Evolutionary conservation across 352 stramenopile genomes (phyloP).

Genomic region (Halophytophthora batemanensis): DNA sequence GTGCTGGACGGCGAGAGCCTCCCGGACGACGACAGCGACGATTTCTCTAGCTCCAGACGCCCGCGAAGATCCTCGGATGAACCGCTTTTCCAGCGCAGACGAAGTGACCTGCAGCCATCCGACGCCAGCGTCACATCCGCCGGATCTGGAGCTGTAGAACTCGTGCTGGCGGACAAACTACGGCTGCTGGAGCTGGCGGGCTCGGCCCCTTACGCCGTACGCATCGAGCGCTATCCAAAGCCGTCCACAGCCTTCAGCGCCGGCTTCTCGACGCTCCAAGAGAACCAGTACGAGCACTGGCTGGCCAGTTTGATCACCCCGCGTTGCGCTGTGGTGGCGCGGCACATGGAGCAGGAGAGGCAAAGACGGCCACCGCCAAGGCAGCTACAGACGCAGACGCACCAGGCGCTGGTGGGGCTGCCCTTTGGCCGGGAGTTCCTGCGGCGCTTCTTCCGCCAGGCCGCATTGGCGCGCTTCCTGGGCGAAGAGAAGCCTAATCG

Average conservation of each 20-base stretch:
- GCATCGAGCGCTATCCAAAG: slow-evolving; percentile 81
- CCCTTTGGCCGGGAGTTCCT: slow-evolving; percentile 65
- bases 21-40: slow-evolving; percentile 42
- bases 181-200: slow-evolving; percentile 63
- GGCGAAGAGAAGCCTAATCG: slow-evolving; percentile 73
- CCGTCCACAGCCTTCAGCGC: slow-evolving; percentile 61
- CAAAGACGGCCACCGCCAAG: slow-evolving; percentile 43
- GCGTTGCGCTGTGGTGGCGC: slow-evolving; percentile 46
- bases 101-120: slow-evolving; percentile 40
- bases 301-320: slow-evolving; percentile 51
- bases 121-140: slow-evolving; percentile 55
- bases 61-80: slow-evolving; percentile 45
- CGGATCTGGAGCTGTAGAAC: slow-evolving; percentile 46
- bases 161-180: slow-evolving; percentile 67
- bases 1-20: slow-evolving; percentile 74
- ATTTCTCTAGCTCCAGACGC: too few relatives aligned
- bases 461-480: slow-evolving; percentile 61
- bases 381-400: slow-evolving; percentile 70
- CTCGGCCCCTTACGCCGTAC: slow-evolving; percentile 69
- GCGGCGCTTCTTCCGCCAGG: slow-evolving; percentile 69
- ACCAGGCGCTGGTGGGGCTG: slow-evolving; percentile 64
- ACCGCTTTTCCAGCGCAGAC: slow-evolving; percentile 54
- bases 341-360: slow-evolving; percentile 48
- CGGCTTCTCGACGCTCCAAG: slow-evolving; percentile 55
- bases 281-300: slow-evolving; percentile 77